Evolutionary conservation across 495 filamentous ascomycete species (phyloP), one percentile per base, ranked within the genome.

Genomic region (Bathelium albidoporum): DNA sequence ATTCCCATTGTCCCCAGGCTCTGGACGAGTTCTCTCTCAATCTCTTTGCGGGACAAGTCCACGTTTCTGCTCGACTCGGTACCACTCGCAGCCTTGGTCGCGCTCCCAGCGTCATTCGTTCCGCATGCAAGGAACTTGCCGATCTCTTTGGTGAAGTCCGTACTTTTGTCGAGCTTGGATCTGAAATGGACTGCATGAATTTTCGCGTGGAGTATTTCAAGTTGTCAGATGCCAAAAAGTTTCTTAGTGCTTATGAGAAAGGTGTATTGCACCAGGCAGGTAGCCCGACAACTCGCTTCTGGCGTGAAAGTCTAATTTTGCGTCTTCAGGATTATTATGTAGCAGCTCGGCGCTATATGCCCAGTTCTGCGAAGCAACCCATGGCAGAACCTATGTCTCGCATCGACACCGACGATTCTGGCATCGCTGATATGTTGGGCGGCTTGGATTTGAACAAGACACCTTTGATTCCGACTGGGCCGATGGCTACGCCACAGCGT

Each of bases 131-230:
- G n/a, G 20, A 28, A 1, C n/a, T 65, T 12, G 69, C 66, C 18
- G 52, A 12, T 5, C 29, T 14, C 7, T 68, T 60, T 55, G 69
- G 69, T 14, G 32, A 60, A 24, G 31, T 71, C 16, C 29, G 45
- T 28, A 52, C 24, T 44, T 64, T 68, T 41, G 39, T 28, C 1
- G 34, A 52, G 24, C n/a, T 62, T 24, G 31, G 53, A 2, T 9
- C 24, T 18, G 59, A n/a, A 12, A 12, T 22, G 7, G 45, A 32
- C 16, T 59, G 53, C 16, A 65, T 58, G 32, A 41, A 62, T 49
- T 68, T 62, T 64, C 61, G 66, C 10, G 66, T 53, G 5, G 69
- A 71, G 45, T 71, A 66, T 60, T 58, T 36, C 62, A 62, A 61
- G 64, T 61, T 71, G 59, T 43, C 41, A 5, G 58, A 34, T 20